Base-by-base conservation (phyloP, 495 filamentous ascomycete species). In the Penicillium dipodomyicola region DNA sequence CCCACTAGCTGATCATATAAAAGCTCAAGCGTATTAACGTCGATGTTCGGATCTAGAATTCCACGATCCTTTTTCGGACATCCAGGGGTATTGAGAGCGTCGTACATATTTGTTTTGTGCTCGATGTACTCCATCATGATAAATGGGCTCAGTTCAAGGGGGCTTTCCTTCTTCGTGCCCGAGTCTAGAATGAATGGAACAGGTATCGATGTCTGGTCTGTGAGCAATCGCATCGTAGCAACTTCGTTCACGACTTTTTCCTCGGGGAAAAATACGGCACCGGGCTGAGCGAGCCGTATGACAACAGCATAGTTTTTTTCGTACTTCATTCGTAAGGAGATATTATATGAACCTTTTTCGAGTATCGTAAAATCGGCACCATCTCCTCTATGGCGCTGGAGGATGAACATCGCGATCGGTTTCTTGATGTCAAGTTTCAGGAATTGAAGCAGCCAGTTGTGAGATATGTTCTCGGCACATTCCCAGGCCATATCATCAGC, bases 211-310 rank as follows among this genome's bases (percentile, higher is more conserved):
- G 73, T 80, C 20, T 72, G 61, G 19, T 68, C 64, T 15, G 47
- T 43, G 37, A 81, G 47, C 54, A 60, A 80, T 20, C 70, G 67
- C 69, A 78, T 75, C 14, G 70, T 67, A 25, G 73, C 72, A 17
- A 72, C 72, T 53, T 82, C 77, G 40, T 66, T 67, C 5, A 49
- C 41, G 14, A 68, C 50, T 54, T 76, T 77, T 55, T 78, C 75
- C 25, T 68, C 65, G 2, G 3, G 67, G 62, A 45, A 73, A 70
- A 11, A 67, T 32, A 6, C 30, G 19, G 55, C 52, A 2, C 61
- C 61, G 17, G 54, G 52, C 30, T 54, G 58, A 1, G 58, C 39
- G 11, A 67, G 47, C 3, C 55, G 47, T 17, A 64, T 64, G 5
- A 53, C 39, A 0, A 48, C 49, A 9, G 57, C n/a, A n/a, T n/a